Evolutionary conservation across 106 monocot species (phyloP).

Genomic region (Dioscorea dumetorum): DNA sequence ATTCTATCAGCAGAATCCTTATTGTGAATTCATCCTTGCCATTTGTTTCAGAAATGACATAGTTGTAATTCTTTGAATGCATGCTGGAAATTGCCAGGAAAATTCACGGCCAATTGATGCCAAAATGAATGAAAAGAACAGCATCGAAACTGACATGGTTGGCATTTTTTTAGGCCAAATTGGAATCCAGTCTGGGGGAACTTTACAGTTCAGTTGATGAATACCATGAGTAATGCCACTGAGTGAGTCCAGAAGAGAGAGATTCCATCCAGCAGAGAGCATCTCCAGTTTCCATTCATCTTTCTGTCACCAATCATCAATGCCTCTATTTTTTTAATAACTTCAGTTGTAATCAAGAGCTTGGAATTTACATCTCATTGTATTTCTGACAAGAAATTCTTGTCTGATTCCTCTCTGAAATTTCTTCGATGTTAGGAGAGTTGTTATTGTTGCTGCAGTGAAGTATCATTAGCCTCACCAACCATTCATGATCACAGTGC

Average conservation of each 20-base stretch:
- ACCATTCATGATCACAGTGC: background rate
- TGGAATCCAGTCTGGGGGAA: background rate
- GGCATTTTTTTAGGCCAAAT: background rate
- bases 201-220: background rate
- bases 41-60: background rate
- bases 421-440: background rate
- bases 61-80: background rate
- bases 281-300: background rate
- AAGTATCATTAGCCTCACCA: slow-evolving; percentile 1
- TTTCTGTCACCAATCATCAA: background rate
- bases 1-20: background rate
- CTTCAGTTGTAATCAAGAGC: background rate
- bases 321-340: background rate
- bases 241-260: background rate
- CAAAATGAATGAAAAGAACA: background rate
- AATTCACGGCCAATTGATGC: background rate
- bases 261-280: background rate
- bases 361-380: background rate
- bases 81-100: background rate
- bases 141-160: background rate
- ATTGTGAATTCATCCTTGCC: background rate
- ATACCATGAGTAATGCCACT: background rate
- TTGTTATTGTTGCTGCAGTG: background rate
- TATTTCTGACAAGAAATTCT: background rate
- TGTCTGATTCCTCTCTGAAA: too few species aligned